phyloP scores from a whole-genome alignment of 768 basidiomycete genomes.

The Gloeophyllum trabeum region DNA sequence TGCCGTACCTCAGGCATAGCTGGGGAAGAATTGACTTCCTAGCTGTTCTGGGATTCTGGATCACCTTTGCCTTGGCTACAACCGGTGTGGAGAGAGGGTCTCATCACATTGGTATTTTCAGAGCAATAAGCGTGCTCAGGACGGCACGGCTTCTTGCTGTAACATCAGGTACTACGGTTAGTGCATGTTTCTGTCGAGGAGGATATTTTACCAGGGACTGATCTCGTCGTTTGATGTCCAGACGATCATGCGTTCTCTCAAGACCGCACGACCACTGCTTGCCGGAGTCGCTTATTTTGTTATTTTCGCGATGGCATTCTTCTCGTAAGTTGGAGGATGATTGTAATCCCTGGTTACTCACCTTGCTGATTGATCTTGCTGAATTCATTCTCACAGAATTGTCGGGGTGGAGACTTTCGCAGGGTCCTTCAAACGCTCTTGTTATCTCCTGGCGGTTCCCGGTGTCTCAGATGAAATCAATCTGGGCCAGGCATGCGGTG shows the following conservation, averaged over 20 bases:
- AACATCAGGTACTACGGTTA: conserved; percentile 84
- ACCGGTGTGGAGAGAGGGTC: conserved; percentile 52
- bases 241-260: conserved; percentile 88
- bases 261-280: conserved; percentile 82
- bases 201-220: conserved; percentile 5
- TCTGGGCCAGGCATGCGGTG: conserved; percentile 63
- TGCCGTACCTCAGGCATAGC: conserved; percentile 86
- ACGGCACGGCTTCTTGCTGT: conserved; percentile 75
- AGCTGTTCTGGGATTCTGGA: conserved; percentile 83
- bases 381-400: conserved; percentile 41
- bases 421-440: conserved; percentile 65
- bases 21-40: conserved; percentile 89
- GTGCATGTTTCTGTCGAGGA: conserved; percentile 16
- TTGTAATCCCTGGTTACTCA: not conserved
- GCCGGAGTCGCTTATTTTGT: conserved; percentile 88
- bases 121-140: conserved; percentile 80
- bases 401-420: conserved; percentile 93
- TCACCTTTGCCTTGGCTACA: conserved; percentile 63
- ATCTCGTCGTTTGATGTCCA: conserved; percentile 15
- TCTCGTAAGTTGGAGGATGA: conserved; percentile 49
- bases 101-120: conserved; percentile 76
- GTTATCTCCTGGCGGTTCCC: conserved; percentile 40
- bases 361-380: too few relatives aligned
- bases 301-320: conserved; percentile 78
- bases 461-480: conserved; percentile 39